These are phyloP conservation scores for Trichoderma arundinaceum DNA, from an alignment of 2,329 filamentous ascomycete species.

Conservation along the genomic window DNA sequence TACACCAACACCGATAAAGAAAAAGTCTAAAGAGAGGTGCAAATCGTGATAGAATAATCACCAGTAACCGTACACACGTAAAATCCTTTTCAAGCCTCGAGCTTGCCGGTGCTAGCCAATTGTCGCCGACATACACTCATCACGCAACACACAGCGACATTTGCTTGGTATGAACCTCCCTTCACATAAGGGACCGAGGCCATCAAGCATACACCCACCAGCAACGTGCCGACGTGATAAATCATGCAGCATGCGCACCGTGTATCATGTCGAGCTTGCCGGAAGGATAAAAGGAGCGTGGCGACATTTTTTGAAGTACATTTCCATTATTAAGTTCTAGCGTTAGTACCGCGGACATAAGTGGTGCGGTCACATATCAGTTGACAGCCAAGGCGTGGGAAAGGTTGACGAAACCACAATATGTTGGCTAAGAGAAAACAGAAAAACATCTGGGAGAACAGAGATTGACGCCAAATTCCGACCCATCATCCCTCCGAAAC, in stretches of 20 bases:
- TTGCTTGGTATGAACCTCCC: neutral
- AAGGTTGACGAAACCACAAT: conserved; percentile 43
- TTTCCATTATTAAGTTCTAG: conserved; percentile 54
- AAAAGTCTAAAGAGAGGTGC: conserved; percentile 25
- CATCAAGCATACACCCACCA: neutral
- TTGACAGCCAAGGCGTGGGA: conserved; percentile 33
- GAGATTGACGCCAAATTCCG: conserved; percentile 46
- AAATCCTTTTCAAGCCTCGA: conserved; percentile 23
- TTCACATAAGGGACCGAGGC: neutral
- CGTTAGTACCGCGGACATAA: conserved; percentile 41
- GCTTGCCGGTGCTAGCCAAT: conserved; percentile 4
- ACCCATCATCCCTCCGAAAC: conserved; percentile 38
- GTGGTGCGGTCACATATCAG: conserved; percentile 28
- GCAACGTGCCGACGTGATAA: no score
- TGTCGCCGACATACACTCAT: neutral
- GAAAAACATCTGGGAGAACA: conserved; percentile 44
- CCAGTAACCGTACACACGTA: conserved; percentile 30
- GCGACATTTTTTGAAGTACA: conserved; percentile 42
- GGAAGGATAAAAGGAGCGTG: conserved; percentile 28
- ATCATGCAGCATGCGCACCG: conserved; percentile 10
- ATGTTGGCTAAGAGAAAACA: conserved; percentile 45
- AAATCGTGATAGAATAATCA: conserved; percentile 32
- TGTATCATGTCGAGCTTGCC: conserved; percentile 28
- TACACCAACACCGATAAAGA: conserved; percentile 30
- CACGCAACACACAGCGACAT: neutral